phyloP scores from a whole-genome alignment of 2,329 filamentous ascomycete species.

The Ophioceras dolichostomum region DNA sequence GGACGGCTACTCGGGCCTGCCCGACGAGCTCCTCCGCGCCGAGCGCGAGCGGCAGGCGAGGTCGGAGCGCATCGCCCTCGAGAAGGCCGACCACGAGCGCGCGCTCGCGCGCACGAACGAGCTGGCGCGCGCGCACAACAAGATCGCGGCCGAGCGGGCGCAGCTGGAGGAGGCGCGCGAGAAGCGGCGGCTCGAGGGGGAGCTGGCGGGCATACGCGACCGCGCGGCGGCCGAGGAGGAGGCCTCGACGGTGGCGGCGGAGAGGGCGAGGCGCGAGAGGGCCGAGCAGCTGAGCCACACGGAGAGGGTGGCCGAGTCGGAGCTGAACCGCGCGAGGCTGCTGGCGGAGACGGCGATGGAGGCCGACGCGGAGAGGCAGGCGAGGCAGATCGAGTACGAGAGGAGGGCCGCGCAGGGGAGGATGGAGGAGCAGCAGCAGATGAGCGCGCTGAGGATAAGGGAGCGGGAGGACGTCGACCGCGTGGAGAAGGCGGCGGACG shows the following conservation, averaged over 20 bases:
- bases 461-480: conserved; percentile 39
- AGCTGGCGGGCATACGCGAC: conserved; percentile 28
- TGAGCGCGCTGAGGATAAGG: conserved; percentile 33
- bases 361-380: conserved; percentile 28
- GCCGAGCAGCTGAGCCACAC: conserved; percentile 30
- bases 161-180: conserved; percentile 39
- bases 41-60: conserved; percentile 38
- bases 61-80: conserved; percentile 28
- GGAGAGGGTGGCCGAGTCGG: conserved; percentile 30
- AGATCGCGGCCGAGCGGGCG: conserved; percentile 34
- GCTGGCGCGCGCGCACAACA: conserved; percentile 35
- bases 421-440: conserved; percentile 33
- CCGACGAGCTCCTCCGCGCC: conserved; percentile 32
- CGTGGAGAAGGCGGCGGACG: conserved; percentile 32
- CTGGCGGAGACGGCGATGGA: conserved; percentile 34
- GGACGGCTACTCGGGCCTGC: conserved; percentile 37
- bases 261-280: conserved; percentile 22
- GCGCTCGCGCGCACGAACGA: conserved; percentile 36
- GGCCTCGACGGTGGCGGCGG: conserved; percentile 22
- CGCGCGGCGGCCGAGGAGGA: conserved; percentile 35
- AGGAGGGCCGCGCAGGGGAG: conserved; percentile 29
- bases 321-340: conserved; percentile 27
- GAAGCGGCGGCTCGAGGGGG: conserved; percentile 30
- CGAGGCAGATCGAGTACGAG: conserved; percentile 36
- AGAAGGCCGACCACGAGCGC: conserved; percentile 35